phyloP scores from a whole-genome alignment of 2,329 filamentous ascomycete species.

The Fusarium nisikadoi region DNA sequence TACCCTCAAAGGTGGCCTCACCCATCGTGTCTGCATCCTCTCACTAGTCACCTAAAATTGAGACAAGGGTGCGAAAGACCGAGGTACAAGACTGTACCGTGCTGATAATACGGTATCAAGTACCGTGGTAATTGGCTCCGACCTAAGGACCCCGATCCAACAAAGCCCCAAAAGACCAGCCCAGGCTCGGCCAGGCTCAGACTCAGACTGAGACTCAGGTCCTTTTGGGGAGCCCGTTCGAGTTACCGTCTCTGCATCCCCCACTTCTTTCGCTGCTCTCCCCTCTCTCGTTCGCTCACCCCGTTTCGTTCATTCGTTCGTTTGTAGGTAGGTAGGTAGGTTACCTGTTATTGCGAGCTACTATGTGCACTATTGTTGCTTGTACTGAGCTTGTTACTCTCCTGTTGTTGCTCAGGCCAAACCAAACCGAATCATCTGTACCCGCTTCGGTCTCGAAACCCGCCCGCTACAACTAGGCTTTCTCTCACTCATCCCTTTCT shows the following conservation, averaged over 20 bases:
- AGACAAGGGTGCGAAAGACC: constrained; percentile 1
- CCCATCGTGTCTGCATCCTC: constrained; percentile 11
- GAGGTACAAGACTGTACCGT: constrained; percentile 30
- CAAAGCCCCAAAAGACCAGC: constrained; percentile 34
- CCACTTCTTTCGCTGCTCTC: constrained; percentile 12
- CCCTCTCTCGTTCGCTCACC: constrained; percentile 15
- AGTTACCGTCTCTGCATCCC: constrained; percentile 31
- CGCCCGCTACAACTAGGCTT: constrained; percentile 16
- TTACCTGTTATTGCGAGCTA: not conserved
- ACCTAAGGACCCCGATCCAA: constrained; percentile 25
- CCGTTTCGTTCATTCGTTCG: constrained; percentile 9
- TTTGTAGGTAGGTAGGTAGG: not conserved
- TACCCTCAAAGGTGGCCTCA: constrained; percentile 16
- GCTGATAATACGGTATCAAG: constrained; percentile 28
- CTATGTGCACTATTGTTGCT: not conserved
- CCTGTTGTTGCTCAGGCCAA: not conserved
- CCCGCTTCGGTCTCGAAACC: constrained; percentile 39
- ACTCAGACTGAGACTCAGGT: constrained; percentile 7
- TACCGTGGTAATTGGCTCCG: not conserved
- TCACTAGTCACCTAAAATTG: not conserved
- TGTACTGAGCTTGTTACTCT: not conserved
- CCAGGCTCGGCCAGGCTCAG: constrained; percentile 3
- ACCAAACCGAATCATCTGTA: constrained; percentile 20
- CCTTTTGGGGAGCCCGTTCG: constrained; percentile 35
- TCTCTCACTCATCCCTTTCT: constrained; percentile 29